Percentiles rank a stretch among this genome's conserved stretches.
Conservation (phyloP, 192 early-diverging fungal species). For the Allomyces arbusculus region DNA sequence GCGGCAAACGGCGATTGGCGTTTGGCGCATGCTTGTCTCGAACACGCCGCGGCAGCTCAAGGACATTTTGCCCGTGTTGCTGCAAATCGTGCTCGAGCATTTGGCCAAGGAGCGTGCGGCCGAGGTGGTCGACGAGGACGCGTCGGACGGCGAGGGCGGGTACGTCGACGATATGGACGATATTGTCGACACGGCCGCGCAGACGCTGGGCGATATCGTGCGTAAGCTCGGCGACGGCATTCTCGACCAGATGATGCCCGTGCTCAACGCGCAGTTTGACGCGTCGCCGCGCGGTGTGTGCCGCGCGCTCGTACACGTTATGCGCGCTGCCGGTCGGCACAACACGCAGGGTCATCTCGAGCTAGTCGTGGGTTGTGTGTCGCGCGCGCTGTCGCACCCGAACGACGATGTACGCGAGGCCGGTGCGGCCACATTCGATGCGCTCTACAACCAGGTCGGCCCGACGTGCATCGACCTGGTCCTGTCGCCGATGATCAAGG, state of each 20-base stretch:
- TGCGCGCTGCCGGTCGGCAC: slow-evolving; percentile 58
- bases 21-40: slow-evolving; percentile 88
- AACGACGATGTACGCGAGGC: slow-evolving; percentile 75
- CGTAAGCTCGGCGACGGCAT: slow-evolving; percentile 83
- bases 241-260: slow-evolving; percentile 69
- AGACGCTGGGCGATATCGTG: slow-evolving; percentile 84
- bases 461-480: slow-evolving; percentile 83
- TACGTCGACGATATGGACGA: slow-evolving; percentile 42
- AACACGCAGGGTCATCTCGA: slow-evolving; percentile 69
- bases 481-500: slow-evolving; percentile 68
- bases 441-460: slow-evolving; percentile 74
- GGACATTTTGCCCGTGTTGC: slow-evolving; percentile 78
- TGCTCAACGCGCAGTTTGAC: slow-evolving; percentile 64
- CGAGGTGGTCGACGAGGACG: neutral
- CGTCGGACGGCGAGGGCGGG: neutral
- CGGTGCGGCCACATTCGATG: slow-evolving; percentile 82
- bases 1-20: slow-evolving; percentile 64
- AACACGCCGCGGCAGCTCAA: slow-evolving; percentile 94
- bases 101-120: slow-evolving; percentile 81
- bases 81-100: slow-evolving; percentile 79
- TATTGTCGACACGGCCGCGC: slow-evolving; percentile 67
- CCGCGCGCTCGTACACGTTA: slow-evolving; percentile 79
- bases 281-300: slow-evolving; percentile 65
- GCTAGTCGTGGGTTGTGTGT: slow-evolving; percentile 61
- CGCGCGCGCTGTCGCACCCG: slow-evolving; percentile 65